Evolutionary conservation across 257 asterid species (phyloP), one percentile per base, ranked within the genome.

Genomic region (Scutellaria minor): DNA sequence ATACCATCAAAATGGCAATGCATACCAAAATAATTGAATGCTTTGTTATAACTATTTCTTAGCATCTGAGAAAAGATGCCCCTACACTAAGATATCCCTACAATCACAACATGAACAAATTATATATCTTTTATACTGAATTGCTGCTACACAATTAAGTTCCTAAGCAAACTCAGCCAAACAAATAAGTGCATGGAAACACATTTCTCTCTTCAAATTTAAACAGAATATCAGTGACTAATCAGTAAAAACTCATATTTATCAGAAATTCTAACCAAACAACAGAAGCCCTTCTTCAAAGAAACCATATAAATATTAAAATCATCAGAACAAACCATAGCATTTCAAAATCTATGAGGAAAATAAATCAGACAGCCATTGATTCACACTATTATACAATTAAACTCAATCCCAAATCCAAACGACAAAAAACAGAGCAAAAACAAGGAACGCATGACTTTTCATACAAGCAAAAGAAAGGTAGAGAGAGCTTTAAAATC

Each of bases 361-460:
- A 12, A 48, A 44, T 8, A 9, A 63, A 76, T 10, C 27, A 24
- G 27, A 40, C 12, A 57, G 5, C 9, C 20, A 54, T 44, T 64
- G 60, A n/a, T 76, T 68, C 73, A 48, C 71, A 48, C 20, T 18
- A 56, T 44, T 13, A 64, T 41, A 47, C 22, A 51, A 12, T 22
- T 61, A 50, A 69, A 31, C 20, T 74, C 58, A 73, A 74, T 74
- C 27, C 80, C 74, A 66, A 78, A 75, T 53, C 73, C 15, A 56
- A 65, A 66, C 27, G n/a, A 51, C 55, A 39, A 35, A 72, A 50
- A 35, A 50, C 27, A 41, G 35, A 42, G 50, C 9, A 62, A 74
- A 78, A 79, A 60, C 65, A 50, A 68, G 65, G 50, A 77, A 78
- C 44, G 55, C 71, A 73, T 56, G 72, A 74, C 79, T 72, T 73